Percentiles rank a stretch among this genome's conserved stretches.
Evolutionary conservation across 106 monocot genomes (phyloP).

Genomic region (Amphibolis antarctica): DNA sequence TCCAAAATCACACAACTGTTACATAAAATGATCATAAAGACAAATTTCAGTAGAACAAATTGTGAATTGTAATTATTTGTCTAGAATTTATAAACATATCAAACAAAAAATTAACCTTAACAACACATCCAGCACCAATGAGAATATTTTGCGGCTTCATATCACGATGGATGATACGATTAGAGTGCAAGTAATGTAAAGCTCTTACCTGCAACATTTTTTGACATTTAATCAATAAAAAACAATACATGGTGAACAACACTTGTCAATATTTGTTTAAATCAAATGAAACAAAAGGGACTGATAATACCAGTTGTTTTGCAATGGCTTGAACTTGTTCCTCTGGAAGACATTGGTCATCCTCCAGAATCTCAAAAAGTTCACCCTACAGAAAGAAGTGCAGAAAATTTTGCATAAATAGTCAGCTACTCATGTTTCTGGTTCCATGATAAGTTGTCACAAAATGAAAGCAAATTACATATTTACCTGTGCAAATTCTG

Average conservation of each 20-base stretch:
- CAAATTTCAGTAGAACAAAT: background rate
- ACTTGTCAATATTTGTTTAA: background rate
- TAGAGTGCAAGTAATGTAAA: constrained; percentile 89
- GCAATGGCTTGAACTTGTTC: constrained; percentile 97
- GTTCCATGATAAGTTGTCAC: background rate
- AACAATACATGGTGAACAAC: background rate
- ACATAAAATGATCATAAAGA: background rate
- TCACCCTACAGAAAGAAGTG: constrained; percentile 50
- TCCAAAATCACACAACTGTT: constrained; percentile 98
- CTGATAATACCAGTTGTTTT: constrained; percentile 66
- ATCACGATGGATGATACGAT: constrained; percentile 97
- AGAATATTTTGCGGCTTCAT: constrained; percentile 99
- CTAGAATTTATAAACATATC: background rate
- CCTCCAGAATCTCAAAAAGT: constrained; percentile 93
- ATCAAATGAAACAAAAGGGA: background rate
- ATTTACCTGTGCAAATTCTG: constrained; percentile 98
- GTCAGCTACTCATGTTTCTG: background rate
- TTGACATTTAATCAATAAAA: background rate
- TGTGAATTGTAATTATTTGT: background rate
- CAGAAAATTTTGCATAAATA: background rate
- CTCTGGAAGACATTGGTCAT: constrained; percentile 95
- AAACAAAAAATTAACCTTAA: constrained; percentile 48
- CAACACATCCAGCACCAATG: constrained; percentile 81
- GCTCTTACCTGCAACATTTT: constrained; percentile 63
- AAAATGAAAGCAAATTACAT: constrained; percentile 32